Percentiles rank a stretch among this genome's conserved stretches.
These are phyloP conservation scores for Stachybotrys echinatus DNA, from an alignment of 2,329 filamentous ascomycete species.

Conservation along the genomic window DNA sequence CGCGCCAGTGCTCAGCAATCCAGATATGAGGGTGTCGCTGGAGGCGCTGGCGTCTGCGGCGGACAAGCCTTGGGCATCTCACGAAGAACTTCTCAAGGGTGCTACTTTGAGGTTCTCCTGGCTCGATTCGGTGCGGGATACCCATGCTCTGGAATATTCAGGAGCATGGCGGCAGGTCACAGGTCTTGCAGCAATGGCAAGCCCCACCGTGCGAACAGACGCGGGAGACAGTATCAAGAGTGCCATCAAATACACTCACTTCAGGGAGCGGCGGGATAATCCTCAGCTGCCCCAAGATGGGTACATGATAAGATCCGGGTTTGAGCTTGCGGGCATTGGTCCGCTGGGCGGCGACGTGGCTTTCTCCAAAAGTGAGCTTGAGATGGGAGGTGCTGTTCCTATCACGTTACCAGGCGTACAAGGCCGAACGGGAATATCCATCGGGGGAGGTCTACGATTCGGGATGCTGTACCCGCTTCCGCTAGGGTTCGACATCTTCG, in stretches of 20 bases:
- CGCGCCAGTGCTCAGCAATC: conserved; percentile 77
- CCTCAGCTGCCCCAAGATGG: conserved; percentile 78
- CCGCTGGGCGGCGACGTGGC: conserved; percentile 81
- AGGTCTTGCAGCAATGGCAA: conserved; percentile 67
- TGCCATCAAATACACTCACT: conserved; percentile 75
- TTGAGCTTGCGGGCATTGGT: conserved; percentile 84
- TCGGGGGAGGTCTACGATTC: conserved; percentile 75
- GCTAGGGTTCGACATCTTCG: conserved; percentile 47
- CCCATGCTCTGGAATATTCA: conserved; percentile 75
- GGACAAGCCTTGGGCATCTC: conserved; percentile 87
- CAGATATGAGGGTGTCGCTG: conserved; percentile 71
- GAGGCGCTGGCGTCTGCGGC: conserved; percentile 80
- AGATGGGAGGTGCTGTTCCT: conserved; percentile 71
- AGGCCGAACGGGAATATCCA: conserved; percentile 69
- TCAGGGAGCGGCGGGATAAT: conserved; percentile 75
- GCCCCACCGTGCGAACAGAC: conserved; percentile 74
- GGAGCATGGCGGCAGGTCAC: conserved; percentile 87
- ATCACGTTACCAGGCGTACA: conserved; percentile 65
- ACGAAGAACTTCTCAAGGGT: conserved; percentile 83
- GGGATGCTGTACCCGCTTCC: conserved; percentile 81
- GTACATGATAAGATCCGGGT: conserved; percentile 70
- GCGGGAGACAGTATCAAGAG: conserved; percentile 91
- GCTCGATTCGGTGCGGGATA: conserved; percentile 58
- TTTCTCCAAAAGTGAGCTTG: conserved; percentile 90
- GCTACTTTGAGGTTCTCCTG: conserved; percentile 73